These are phyloP conservation scores for Boletus eberwhitei DNA, from an alignment of 768 basidiomycete genomes.

Conservation along the genomic window DNA sequence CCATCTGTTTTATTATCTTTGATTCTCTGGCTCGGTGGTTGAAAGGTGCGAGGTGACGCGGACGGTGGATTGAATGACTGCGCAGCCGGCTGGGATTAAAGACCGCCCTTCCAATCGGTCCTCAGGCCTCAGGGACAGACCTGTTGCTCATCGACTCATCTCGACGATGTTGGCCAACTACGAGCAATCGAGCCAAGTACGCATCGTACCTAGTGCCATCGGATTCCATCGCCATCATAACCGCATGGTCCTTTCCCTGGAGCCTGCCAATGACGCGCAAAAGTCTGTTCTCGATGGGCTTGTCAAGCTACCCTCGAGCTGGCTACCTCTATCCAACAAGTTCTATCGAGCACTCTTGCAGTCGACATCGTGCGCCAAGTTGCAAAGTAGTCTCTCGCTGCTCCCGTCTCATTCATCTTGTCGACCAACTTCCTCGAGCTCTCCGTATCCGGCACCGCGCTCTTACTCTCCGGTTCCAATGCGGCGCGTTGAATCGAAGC, in stretches of 20 bases:
- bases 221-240: not conserved
- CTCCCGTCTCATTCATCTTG: too few relatives aligned
- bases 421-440: not conserved
- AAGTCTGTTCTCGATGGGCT: not conserved
- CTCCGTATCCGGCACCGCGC: not conserved
- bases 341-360: not conserved
- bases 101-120: not conserved
- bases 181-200: too few relatives aligned
- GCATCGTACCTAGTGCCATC: not conserved
- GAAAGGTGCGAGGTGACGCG: not conserved
- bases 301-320: not conserved
- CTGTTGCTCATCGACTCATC: not conserved
- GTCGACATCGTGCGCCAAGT: not conserved
- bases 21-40: not conserved
- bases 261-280: not conserved
- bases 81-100: not conserved
- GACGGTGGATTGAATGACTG: not conserved
- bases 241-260: not conserved
- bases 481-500: not conserved
- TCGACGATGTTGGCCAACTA: not conserved
- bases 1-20: conserved; percentile 30
- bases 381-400: not conserved
- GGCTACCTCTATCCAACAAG: not conserved
- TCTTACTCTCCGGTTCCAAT: not conserved
- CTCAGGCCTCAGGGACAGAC: not conserved